phyloP scores from a whole-genome alignment of 1,139 yeast species.

The Nakaseomyces glabratus region DNA sequence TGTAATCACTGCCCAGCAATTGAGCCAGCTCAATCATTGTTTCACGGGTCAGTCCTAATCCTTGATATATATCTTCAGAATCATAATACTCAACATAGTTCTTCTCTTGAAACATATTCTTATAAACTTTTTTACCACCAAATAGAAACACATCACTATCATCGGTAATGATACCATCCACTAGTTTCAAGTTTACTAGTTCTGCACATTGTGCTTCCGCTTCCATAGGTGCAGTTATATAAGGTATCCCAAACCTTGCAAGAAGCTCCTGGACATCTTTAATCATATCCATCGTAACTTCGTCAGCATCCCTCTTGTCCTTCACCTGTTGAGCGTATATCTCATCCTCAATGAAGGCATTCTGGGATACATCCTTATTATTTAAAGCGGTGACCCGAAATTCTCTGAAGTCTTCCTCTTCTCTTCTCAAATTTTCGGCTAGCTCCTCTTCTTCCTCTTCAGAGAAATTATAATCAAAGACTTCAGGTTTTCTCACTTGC shows the following conservation, averaged over 20 bases:
- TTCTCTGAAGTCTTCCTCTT: constrained; percentile 60
- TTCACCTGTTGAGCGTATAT: constrained; percentile 47
- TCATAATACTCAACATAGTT: constrained; percentile 85
- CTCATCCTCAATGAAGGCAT: constrained; percentile 29
- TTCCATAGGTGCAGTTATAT: constrained; percentile 92
- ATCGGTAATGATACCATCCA: constrained; percentile 94
- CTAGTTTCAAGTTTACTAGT: constrained; percentile 52
- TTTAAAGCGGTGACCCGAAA: constrained; percentile 42
- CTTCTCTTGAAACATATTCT: constrained; percentile 91
- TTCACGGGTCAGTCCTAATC: constrained; percentile 54
- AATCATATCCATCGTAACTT: constrained; percentile 79
- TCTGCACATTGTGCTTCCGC: constrained; percentile 98
- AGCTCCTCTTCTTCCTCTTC: constrained; percentile 70
- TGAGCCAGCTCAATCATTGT: constrained; percentile 72
- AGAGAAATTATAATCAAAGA: constrained; percentile 55
- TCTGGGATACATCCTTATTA: constrained; percentile 10
- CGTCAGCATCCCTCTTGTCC: constrained; percentile 82
- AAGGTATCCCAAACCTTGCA: constrained; percentile 85
- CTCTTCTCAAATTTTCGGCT: constrained; percentile 52
- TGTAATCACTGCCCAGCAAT: constrained; percentile 85
- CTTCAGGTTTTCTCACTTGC: constrained; percentile 15
- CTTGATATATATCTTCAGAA: constrained; percentile 47
- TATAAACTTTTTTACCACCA: constrained; percentile 79
- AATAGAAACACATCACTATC: constrained; percentile 95
- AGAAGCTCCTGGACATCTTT: constrained; percentile 82